Evolutionary conservation across 179 eudicot genomes (phyloP), one percentile per base, ranked within the genome.

Genomic region (Beta corolliflora): DNA sequence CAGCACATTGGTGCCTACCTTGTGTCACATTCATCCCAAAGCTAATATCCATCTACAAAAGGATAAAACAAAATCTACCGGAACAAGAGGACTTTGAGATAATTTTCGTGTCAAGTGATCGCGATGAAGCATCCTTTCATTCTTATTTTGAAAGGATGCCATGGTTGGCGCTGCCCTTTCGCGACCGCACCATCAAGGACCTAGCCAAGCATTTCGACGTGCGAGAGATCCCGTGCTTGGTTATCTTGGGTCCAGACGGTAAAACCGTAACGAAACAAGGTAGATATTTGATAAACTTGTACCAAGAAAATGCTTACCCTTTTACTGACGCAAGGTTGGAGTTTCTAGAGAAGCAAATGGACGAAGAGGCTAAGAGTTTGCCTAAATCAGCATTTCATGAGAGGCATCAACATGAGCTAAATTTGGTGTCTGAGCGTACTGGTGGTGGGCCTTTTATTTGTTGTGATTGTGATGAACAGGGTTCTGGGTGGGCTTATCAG

Each of bases 401-500:
- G 4, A 93, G 89, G 53, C 97, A 92, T 66, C 85, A 73, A 9
- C 97, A 92, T 46, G 91, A 88, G 84, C 87, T 92, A 14, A 83
- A 71, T 67, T 75, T 92, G 83, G 97, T 91, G 12, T 91, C 92
- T 1, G 87, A 89, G 59, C 90, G 89, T 4, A 82, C 75, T 5
- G 96, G 96, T 54, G 93, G 96, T 41, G 97, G 96, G 9, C 91
- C 96, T 2, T 92, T 87, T 71, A 89, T 92, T 7, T 92, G 96
- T 71, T 92, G 96, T 46, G 91, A 86, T 18, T 92, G 94, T 60
- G 93, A 92, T 21, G 97, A 92, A 75, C 97, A 91, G 74, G 97
- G 97, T 19, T 88, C 84, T 1, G 89, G 91, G 19, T 92, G 97
- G 97, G 94, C 92, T 36, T 92, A 91, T 63, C 93, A 88, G 77